Conservation (phyloP, 192 early-diverging fungal species). For the Nowakowskiella sp. region DNA sequence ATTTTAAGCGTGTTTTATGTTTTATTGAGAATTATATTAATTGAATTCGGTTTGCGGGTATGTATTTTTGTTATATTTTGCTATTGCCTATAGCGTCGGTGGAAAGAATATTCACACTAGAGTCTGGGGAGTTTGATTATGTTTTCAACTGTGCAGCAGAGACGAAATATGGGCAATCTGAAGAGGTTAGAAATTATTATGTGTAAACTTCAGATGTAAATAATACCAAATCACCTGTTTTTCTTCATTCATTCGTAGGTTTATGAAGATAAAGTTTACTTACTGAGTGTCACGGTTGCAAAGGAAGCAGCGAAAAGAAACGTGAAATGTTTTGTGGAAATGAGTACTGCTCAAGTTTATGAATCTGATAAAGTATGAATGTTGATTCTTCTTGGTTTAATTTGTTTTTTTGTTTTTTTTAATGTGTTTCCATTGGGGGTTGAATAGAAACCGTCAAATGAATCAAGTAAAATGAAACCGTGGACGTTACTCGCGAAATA, state of each 20-base stretch:
- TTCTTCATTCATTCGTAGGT: conserved; percentile 37
- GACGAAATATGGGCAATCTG: conserved; percentile 82
- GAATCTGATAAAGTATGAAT: conserved; percentile 69
- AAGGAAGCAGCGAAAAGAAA: conserved; percentile 71
- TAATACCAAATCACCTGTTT: too few species aligned
- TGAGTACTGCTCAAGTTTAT: conserved; percentile 91
- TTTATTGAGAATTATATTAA: too few species aligned
- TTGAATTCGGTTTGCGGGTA: too few species aligned
- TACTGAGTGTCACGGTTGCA: conserved; percentile 66
- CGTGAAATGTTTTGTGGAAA: conserved; percentile 68
- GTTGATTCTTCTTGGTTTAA: too few species aligned
- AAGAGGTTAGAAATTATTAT: conserved; percentile 64
- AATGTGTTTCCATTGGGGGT: too few species aligned
- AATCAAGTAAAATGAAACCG: conserved; percentile 71
- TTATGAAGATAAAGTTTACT: conserved; percentile 72
- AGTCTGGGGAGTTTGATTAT: conserved; percentile 76
- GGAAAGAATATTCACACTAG: conserved; percentile 62
- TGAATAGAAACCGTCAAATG: conserved; percentile 48
- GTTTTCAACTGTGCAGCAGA: conserved; percentile 94
- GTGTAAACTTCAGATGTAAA: too few species aligned
- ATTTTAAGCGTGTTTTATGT: too few species aligned
- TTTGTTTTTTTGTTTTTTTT: too few species aligned
- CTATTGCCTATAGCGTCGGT: conserved; percentile 58
- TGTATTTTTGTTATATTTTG: too few species aligned
- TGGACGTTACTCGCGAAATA: conserved; percentile 71